Evolutionary conservation across 495 filamentous ascomycete species (phyloP).

Genomic region (Aspergillus incahuasiensis): DNA sequence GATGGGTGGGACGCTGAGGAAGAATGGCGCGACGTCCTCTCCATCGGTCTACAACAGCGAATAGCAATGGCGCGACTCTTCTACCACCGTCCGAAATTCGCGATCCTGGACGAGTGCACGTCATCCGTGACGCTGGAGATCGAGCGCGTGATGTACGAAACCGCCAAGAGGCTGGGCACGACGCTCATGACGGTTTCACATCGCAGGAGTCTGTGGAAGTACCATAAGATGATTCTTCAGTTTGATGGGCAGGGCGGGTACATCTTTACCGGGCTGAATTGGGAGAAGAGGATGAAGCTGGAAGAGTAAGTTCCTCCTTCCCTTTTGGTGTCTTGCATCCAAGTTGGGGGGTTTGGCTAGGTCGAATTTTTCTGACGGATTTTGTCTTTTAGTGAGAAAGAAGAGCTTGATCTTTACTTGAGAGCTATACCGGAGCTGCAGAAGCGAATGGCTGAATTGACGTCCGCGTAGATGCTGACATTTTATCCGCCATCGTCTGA

Average conservation of each 20-base stretch:
- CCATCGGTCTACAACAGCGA: slow-evolving; percentile 89
- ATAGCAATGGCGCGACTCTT: slow-evolving; percentile 96
- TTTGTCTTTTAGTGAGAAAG: slow-evolving; percentile 63
- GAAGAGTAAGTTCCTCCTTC: slow-evolving; percentile 64
- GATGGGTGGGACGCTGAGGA: slow-evolving; percentile 91
- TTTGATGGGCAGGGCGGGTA: slow-evolving; percentile 93
- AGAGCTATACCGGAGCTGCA: slow-evolving; percentile 83
- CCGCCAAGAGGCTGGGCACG: slow-evolving; percentile 82
- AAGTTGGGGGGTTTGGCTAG: not conserved
- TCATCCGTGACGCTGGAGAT: slow-evolving; percentile 88
- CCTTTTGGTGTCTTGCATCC: not conserved
- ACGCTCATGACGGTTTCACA: slow-evolving; percentile 97
- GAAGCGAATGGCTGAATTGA: slow-evolving; percentile 75
- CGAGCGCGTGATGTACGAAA: slow-evolving; percentile 95
- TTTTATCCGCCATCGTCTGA: too few species aligned
- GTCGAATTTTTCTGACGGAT: slow-evolving; percentile 9
- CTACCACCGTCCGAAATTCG: slow-evolving; percentile 84
- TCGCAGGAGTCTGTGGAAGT: slow-evolving; percentile 88
- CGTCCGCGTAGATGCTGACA: slow-evolving; percentile 19
- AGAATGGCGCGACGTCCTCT: slow-evolving; percentile 91
- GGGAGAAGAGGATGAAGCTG: slow-evolving; percentile 74
- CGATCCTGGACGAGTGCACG: slow-evolving; percentile 96
- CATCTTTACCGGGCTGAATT: slow-evolving; percentile 86
- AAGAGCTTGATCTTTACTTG: slow-evolving; percentile 83
- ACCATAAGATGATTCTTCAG: slow-evolving; percentile 88